Conservation (phyloP, 495 filamentous ascomycete genomes). For the Trichoderma gamsii region DNA sequence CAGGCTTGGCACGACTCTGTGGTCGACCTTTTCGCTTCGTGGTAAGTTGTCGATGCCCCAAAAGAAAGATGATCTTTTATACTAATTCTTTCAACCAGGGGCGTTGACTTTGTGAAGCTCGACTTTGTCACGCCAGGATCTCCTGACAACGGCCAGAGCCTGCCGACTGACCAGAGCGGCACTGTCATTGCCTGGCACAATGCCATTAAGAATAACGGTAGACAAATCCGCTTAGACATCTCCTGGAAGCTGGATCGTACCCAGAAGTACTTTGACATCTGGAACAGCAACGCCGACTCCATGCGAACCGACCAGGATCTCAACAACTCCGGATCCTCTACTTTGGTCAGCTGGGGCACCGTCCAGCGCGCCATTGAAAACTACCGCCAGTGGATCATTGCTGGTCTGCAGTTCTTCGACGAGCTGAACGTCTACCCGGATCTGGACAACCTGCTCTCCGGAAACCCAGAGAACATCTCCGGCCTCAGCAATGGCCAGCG, state of each 20-base stretch:
- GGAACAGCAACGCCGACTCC: conserved; percentile 25
- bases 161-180: conserved; percentile 20
- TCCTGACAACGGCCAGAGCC: conserved; percentile 16
- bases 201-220: conserved; percentile 25
- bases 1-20: conserved; percentile 30
- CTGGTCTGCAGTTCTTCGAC: conserved; percentile 19
- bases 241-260: conserved; percentile 30
- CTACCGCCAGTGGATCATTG: conserved; percentile 28
- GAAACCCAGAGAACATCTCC: conserved; percentile 21
- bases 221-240: conserved; percentile 26
- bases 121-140: conserved; percentile 30
- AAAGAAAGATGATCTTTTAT: background rate
- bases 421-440: conserved; percentile 26
- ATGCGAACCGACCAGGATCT: conserved; percentile 30
- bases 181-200: conserved; percentile 20
- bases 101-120: conserved; percentile 28
- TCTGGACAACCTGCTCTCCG: conserved; percentile 28
- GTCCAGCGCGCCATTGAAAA: conserved; percentile 29
- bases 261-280: conserved; percentile 23
- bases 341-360: conserved; percentile 23
- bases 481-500: conserved; percentile 25
- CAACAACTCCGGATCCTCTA: conserved; percentile 20
- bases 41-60: background rate
- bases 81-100: conserved; percentile 3
- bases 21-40: conserved; percentile 24